These are phyloP conservation scores for Stellera chamaejasme DNA, from an alignment of 345 rosid species.

Conservation along the genomic window DNA sequence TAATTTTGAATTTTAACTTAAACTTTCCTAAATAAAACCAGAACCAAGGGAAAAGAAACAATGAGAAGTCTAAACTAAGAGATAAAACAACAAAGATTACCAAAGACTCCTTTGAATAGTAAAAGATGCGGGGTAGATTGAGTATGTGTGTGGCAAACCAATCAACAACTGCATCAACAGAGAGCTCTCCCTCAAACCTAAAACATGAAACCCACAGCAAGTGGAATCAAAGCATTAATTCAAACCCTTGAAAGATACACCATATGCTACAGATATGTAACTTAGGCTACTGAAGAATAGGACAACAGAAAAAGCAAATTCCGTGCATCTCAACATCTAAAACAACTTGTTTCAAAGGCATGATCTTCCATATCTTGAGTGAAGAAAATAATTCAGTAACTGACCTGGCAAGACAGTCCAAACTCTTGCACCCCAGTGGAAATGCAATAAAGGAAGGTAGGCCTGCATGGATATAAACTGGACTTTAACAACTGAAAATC, in stretches of 20 bases:
- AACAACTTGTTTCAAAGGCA: too few species aligned
- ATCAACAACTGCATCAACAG: constrained; percentile 66
- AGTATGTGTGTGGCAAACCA: constrained; percentile 77
- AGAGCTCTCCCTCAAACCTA: constrained; percentile 74
- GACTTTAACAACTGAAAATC: constrained; percentile 18
- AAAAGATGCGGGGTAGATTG: constrained; percentile 75
- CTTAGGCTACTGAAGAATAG: too few species aligned
- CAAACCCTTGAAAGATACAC: neutral
- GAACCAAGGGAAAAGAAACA: neutral
- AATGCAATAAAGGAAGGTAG: constrained; percentile 73
- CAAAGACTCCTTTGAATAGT: constrained; percentile 77
- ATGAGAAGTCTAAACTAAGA: neutral
- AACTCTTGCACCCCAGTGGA: constrained; percentile 62
- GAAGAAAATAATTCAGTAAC: constrained; percentile 10
- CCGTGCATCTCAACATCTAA: neutral
- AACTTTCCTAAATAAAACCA: too few species aligned
- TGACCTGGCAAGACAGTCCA: constrained; percentile 66
- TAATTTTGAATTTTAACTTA: too few species aligned
- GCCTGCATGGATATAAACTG: constrained; percentile 35
- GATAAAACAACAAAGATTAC: constrained; percentile 29
- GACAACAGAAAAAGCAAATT: too few species aligned
- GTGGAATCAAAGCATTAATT: neutral
- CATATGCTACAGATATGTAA: too few species aligned
- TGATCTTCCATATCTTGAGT: too few species aligned
- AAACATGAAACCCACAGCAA: constrained; percentile 12